Conservation (phyloP, 208 protist species). For the Leishmania tropica region DNA sequence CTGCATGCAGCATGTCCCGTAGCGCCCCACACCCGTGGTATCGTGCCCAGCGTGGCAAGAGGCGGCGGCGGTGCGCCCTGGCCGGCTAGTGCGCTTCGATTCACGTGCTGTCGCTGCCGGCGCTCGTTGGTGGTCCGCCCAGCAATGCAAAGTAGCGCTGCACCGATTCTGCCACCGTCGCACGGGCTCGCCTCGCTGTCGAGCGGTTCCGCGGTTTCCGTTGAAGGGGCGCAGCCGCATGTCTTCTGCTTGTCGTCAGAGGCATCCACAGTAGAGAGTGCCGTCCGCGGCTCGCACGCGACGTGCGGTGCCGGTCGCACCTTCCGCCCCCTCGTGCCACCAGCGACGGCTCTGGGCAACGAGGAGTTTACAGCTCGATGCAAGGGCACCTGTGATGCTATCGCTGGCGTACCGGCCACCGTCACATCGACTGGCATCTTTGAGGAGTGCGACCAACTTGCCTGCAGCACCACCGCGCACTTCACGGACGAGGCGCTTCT, state of each 20-base stretch:
- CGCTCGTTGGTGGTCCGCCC: slow-evolving; percentile 12
- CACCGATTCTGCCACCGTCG: background rate
- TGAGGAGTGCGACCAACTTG: background rate
- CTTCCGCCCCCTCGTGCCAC: background rate
- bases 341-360: background rate
- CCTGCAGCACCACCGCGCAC: no score
- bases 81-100: slow-evolving; percentile 7
- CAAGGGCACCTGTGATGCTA: background rate
- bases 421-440: background rate
- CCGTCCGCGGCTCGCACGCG: background rate
- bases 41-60: background rate
- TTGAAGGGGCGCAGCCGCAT: background rate
- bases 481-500: slow-evolving; percentile 2
- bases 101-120: slow-evolving; percentile 33
- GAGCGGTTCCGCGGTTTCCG: background rate
- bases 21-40: background rate
- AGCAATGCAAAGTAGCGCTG: slow-evolving; percentile 1
- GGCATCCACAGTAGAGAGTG: background rate
- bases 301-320: slow-evolving; percentile 1
- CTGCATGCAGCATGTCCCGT: background rate
- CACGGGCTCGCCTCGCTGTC: background rate
- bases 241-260: background rate
- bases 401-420: background rate
- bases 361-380: background rate
- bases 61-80: background rate